Base-by-base conservation (phyloP, 2,329 filamentous ascomycete genomes). In the Trichoderma sp. region DNA sequence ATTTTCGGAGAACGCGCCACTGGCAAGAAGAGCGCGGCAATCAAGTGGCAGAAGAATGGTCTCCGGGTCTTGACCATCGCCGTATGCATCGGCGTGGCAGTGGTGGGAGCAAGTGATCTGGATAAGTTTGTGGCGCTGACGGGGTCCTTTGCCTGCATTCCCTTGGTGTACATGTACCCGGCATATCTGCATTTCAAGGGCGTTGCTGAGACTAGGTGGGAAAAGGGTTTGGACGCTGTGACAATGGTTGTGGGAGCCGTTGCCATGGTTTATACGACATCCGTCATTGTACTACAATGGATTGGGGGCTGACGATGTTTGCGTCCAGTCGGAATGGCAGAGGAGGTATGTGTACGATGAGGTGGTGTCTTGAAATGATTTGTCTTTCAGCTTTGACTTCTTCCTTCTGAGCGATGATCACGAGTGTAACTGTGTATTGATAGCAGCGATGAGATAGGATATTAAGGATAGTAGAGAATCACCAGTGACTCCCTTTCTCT, bases 11-110 rank as follows among this genome's bases (percentile, higher is more conserved):
- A 84, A 67, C 81, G 83, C 64, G 90, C 88, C 0, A 78, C 77
- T 6, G 90, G 90, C 41, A 91, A 90, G 78, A 85, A 84, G 71
- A 85, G 83, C 67, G 74, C 79, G 41, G 77, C 81, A 44, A 89
- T 88, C 68, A 92, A 92, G 74, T 92, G 90, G 90, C 87, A 88
- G 77, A 92, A 92, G 82, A 92, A 92, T 70, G 82, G 76, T 1
- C 85, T 92, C 70, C 81, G 89, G 24, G 81, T 85, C 0, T 70
- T 74, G 0, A 72, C 90, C 24, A 85, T 90, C 39, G 73, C 82
- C 1, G 44, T 87, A 9, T 90, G 88, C 68, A 86, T 85, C 9
- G 78, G 80, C 21, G 80, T 92, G 50, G 82, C 88, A 17, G 85
- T 89, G 14, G 70, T 86, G 1, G 89, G 89, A 17, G 87, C 89